phyloP scores from a whole-genome alignment of 495 filamentous ascomycete species.

The Penicillium pancosmium region DNA sequence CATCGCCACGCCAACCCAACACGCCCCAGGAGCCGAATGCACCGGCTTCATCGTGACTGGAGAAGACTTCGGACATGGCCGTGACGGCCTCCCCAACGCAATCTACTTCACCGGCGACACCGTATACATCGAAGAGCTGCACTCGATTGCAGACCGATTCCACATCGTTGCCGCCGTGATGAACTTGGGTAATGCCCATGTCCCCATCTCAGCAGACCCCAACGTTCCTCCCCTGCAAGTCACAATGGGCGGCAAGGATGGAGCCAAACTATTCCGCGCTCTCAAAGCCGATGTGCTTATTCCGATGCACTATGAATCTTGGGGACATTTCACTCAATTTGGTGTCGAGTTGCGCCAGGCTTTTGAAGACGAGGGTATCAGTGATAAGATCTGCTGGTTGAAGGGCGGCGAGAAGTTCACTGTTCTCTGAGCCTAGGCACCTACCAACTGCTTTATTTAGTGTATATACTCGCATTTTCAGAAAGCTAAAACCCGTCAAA shows the following conservation, averaged over 20 bases:
- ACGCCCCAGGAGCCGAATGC: slow-evolving; percentile 51
- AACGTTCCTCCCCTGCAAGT: slow-evolving; percentile 36
- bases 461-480: too few species aligned
- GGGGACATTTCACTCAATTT: slow-evolving; percentile 51
- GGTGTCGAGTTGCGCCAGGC: slow-evolving; percentile 23
- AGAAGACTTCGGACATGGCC: slow-evolving; percentile 39
- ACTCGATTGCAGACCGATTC: slow-evolving; percentile 21
- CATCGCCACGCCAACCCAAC: slow-evolving; percentile 47
- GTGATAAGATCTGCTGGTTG: slow-evolving; percentile 31
- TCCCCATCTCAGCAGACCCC: slow-evolving; percentile 24
- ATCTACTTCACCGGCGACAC: slow-evolving; percentile 61
- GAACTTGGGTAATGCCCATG: slow-evolving; percentile 36
- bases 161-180: slow-evolving; percentile 30
- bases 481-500: too few species aligned
- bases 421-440: not conserved
- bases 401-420: slow-evolving; percentile 15
- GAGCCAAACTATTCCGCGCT: slow-evolving; percentile 39
- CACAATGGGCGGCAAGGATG: slow-evolving; percentile 55
- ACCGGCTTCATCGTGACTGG: slow-evolving; percentile 50
- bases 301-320: slow-evolving; percentile 58
- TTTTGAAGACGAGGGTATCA: slow-evolving; percentile 31
- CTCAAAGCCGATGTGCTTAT: slow-evolving; percentile 50
- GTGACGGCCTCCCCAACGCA: slow-evolving; percentile 48
- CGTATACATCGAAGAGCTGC: slow-evolving; percentile 50
- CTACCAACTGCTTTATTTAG: too few species aligned